phyloP scores from a whole-genome alignment of 106 monocot genomes.

The Dioscorea alata region DNA sequence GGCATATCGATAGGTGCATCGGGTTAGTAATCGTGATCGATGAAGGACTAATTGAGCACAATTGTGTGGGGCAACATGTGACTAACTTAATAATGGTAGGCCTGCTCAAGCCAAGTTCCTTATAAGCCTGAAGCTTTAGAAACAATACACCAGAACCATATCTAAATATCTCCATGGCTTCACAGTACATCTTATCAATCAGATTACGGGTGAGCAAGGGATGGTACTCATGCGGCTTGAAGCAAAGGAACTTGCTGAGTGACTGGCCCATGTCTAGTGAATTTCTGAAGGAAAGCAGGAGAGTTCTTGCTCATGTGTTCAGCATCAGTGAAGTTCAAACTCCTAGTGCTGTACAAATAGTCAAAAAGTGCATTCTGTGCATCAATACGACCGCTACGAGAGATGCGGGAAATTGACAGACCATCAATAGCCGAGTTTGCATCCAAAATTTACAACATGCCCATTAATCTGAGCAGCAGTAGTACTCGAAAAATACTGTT shows the following conservation, averaged over 20 bases:
- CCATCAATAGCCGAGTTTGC: constrained; percentile 1
- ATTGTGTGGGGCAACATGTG: constrained; percentile 57
- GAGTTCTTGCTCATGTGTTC: constrained; percentile 81
- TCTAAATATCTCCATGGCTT: constrained; percentile 50
- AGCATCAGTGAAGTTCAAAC: constrained; percentile 52
- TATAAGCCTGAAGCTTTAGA: constrained; percentile 42
- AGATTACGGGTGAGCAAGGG: constrained; percentile 45
- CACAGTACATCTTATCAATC: constrained; percentile 70
- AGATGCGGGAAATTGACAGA: constrained; percentile 11
- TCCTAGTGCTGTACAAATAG: constrained; percentile 59
- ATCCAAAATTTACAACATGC: not conserved
- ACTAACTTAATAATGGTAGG: constrained; percentile 67
- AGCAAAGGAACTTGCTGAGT: constrained; percentile 47
- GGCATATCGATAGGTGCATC: too few relatives aligned
- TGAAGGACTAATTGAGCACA: too few relatives aligned
- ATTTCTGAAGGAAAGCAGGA: constrained; percentile 47
- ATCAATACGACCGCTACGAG: constrained; percentile 23
- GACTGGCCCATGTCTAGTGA: constrained; percentile 29
- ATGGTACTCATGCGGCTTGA: constrained; percentile 42
- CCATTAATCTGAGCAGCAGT: not conserved
- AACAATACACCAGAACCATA: constrained; percentile 37
- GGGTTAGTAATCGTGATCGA: too few relatives aligned
- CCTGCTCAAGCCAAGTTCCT: constrained; percentile 45
- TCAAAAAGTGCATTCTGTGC: constrained; percentile 73
- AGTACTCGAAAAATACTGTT: not conserved